Conservation (phyloP, 164 flowering plant species). For the Vitis amurensis region DNA sequence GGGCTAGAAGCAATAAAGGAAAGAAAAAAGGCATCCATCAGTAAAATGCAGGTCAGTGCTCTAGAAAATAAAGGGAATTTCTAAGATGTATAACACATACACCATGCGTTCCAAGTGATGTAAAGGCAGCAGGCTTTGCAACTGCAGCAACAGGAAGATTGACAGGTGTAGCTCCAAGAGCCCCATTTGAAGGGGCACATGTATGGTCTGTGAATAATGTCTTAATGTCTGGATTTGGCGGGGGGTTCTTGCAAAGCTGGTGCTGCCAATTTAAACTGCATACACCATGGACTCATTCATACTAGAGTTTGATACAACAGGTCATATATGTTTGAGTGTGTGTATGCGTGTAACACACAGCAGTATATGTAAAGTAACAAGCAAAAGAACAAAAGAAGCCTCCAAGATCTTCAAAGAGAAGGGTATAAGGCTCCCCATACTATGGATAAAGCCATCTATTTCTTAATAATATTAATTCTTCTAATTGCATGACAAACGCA, state of each 20-base stretch:
- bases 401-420: too few species aligned
- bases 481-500: too few species aligned
- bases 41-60: background rate
- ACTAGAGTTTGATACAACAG: background rate
- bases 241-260: constrained; percentile 89
- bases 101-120: constrained; percentile 73
- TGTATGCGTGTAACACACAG: too few species aligned
- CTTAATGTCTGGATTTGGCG: constrained; percentile 92
- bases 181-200: constrained; percentile 78
- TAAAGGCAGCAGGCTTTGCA: constrained; percentile 63
- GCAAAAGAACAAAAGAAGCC: background rate
- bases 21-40: background rate
- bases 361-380: too few species aligned
- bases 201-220: constrained; percentile 85
- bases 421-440: too few species aligned
- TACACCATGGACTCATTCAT: constrained; percentile 14
- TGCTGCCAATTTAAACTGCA: constrained; percentile 98
- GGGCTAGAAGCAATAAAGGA: constrained; percentile 40
- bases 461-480: too few species aligned
- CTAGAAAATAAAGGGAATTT: background rate
- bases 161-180: constrained; percentile 71
- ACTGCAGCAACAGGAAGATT: constrained; percentile 70
- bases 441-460: too few species aligned
- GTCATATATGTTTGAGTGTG: too few species aligned
- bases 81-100: constrained; percentile 39